These are phyloP conservation scores for Colletotrichum musae DNA, from an alignment of 2,329 filamentous ascomycete species.

Conservation along the genomic window DNA sequence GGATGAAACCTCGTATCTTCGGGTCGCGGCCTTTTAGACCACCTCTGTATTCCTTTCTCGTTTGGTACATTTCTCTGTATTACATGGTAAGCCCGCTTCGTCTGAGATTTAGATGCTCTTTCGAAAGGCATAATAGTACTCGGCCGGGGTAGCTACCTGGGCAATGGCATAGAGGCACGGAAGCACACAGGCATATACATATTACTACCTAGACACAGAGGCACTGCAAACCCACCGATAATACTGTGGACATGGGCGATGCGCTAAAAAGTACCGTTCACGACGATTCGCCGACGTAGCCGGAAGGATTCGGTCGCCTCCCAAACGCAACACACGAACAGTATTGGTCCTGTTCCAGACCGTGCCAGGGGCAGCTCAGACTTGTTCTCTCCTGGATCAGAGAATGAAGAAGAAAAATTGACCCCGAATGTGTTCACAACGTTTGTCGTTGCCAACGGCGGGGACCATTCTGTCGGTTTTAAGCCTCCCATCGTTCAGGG, in stretches of 20 bases:
- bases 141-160: too few relatives aligned
- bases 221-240: too few relatives aligned
- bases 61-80: background rate
- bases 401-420: too few relatives aligned
- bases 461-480: background rate
- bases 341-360: background rate
- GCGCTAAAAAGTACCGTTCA: slow-evolving; percentile 26
- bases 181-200: background rate
- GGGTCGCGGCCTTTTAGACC: background rate
- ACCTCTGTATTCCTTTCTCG: background rate
- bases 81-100: background rate
- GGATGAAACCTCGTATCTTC: slow-evolving; percentile 24
- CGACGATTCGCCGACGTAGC: slow-evolving; percentile 17
- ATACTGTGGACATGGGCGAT: background rate
- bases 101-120: slow-evolving; percentile 9
- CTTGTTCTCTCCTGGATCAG: too few relatives aligned
- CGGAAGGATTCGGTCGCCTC: slow-evolving; percentile 21
- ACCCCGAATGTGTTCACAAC: background rate
- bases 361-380: background rate
- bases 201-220: background rate
- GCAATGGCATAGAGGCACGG: background rate
- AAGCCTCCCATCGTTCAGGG: slow-evolving; percentile 10
- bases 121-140: too few relatives aligned
- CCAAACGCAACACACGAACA: background rate
- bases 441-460: background rate